These are phyloP conservation scores for Pyricularia pennisetigena DNA, from an alignment of 2,329 filamentous ascomycete species.

Conservation along the genomic window DNA sequence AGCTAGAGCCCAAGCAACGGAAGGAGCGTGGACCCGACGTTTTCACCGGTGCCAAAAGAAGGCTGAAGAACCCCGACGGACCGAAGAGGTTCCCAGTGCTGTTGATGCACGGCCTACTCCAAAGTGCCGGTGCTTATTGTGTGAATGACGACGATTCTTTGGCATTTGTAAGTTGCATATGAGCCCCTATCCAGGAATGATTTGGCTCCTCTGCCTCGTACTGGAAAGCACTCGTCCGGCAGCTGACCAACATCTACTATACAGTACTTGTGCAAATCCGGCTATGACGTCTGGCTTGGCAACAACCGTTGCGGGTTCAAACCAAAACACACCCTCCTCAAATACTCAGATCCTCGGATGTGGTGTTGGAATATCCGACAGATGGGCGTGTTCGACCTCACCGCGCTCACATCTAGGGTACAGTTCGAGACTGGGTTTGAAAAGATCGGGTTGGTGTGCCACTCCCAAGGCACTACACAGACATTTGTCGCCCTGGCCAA, in stretches of 20 bases:
- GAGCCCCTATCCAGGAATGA: background rate
- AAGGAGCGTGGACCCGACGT: conserved; percentile 48
- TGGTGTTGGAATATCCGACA: conserved; percentile 96
- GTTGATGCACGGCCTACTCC: conserved; percentile 79
- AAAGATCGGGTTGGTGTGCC: conserved; percentile 74
- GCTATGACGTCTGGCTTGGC: conserved; percentile 91
- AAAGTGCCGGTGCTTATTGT: conserved; percentile 82
- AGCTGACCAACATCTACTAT: background rate
- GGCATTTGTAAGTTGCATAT: conserved; percentile 45
- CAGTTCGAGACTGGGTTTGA: conserved; percentile 73
- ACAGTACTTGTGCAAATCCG: conserved; percentile 72
- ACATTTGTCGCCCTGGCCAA: conserved; percentile 82
- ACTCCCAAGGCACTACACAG: conserved; percentile 87
- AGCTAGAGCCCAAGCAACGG: conserved; percentile 36
- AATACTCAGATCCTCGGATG: conserved; percentile 75
- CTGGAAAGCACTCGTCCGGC: background rate
- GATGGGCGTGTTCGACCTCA: conserved; percentile 75
- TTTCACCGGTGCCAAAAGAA: conserved; percentile 38
- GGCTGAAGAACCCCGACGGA: conserved; percentile 26
- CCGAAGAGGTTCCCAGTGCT: conserved; percentile 70
- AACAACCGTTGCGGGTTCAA: conserved; percentile 85
- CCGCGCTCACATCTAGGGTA: conserved; percentile 71
- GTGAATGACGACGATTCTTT: conserved; percentile 82
- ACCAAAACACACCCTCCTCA: conserved; percentile 63
- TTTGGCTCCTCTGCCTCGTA: background rate